Base-by-base conservation (phyloP, 2,329 filamentous ascomycete genomes). In the Hypoxylon sp. region DNA sequence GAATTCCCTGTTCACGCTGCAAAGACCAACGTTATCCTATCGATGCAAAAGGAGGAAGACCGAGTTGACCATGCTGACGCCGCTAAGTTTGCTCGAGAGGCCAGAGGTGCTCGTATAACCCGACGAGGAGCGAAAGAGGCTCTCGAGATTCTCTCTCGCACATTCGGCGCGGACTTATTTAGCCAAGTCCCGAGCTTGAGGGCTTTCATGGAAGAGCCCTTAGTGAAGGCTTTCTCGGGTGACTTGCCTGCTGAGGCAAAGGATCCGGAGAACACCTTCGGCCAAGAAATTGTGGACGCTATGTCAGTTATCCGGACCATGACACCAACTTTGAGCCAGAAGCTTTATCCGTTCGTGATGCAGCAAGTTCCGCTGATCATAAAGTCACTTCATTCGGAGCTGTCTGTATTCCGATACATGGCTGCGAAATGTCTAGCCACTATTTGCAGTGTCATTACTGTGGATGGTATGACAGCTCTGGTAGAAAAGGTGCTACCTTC, bases 401-500 rank as follows among this genome's bases (percentile, higher is more conserved):
- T 98, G 13, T 97, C 96, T 2, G 93, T 99, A 2, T 93, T 99
- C 77, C 89, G 96, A 41, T 99, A 99, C 80, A 96, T 95, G 81
- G 96, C 96, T 23, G 96, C 96, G 0, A 99, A 99, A 79, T 98
- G 96, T 77, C 89, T 99, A 78, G 97, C 96, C 7, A 99, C 96
- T 1, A 91, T 98, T 48, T 99, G 97, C 84, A 99, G 95, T 77
- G 92, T 98, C 72, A 97, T 99, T 73, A 93, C 93, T 0, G 91
- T 98, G 4, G 91, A 97, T 69, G 96, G 93, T 57, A 98, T 99
- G 90, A 99, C 95, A 0, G 94, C 95, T 77, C 84, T 99, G 21
- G 96, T 99, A 0, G 93, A 98, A 79, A 92, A 93, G 76, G 93
- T 99, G 9, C 80, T 99, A 48, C 96, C 96, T 5, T 93, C 93